phyloP scores from a whole-genome alignment of 75 land plant species.

The Cryptomeria japonica region DNA sequence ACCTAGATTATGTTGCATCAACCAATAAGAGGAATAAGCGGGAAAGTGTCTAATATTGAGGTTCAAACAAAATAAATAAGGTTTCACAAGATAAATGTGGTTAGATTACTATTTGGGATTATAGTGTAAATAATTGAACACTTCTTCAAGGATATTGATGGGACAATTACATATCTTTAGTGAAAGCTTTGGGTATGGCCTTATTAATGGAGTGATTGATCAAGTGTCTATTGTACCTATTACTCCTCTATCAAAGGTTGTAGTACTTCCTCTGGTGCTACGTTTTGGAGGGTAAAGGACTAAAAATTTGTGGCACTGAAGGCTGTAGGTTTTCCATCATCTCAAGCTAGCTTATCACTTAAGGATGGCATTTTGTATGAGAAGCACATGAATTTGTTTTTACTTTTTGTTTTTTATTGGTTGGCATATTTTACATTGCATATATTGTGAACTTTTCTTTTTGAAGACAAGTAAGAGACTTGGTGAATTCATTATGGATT shows the following conservation, averaged over 20 bases:
- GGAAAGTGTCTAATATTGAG: slow-evolving; percentile 85
- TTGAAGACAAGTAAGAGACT: too few species aligned
- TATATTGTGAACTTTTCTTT: too few species aligned
- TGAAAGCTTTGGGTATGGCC: slow-evolving; percentile 90
- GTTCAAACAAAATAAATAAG: slow-evolving; percentile 84
- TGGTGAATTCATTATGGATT: too few species aligned
- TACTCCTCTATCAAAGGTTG: slow-evolving; percentile 46
- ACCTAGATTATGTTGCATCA: slow-evolving; percentile 93
- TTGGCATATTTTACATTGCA: too few species aligned
- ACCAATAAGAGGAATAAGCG: slow-evolving; percentile 93
- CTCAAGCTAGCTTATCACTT: too few species aligned
- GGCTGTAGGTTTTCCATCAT: too few species aligned
- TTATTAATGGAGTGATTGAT: slow-evolving; percentile 92
- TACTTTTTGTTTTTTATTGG: too few species aligned
- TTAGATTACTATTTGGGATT: slow-evolving; percentile 65
- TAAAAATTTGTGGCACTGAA: too few species aligned
- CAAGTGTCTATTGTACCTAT: slow-evolving; percentile 73
- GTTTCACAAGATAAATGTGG: slow-evolving; percentile 78
- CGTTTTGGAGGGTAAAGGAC: too few species aligned
- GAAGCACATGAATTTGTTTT: too few species aligned
- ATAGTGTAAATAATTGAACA: slow-evolving; percentile 73
- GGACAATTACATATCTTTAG: slow-evolving; percentile 90
- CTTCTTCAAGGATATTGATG: slow-evolving; percentile 87
- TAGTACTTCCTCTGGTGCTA: too few species aligned
- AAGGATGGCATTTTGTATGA: too few species aligned